phyloP scores from a whole-genome alignment of 257 asterid species.

The Jacaranda mimosifolia region DNA sequence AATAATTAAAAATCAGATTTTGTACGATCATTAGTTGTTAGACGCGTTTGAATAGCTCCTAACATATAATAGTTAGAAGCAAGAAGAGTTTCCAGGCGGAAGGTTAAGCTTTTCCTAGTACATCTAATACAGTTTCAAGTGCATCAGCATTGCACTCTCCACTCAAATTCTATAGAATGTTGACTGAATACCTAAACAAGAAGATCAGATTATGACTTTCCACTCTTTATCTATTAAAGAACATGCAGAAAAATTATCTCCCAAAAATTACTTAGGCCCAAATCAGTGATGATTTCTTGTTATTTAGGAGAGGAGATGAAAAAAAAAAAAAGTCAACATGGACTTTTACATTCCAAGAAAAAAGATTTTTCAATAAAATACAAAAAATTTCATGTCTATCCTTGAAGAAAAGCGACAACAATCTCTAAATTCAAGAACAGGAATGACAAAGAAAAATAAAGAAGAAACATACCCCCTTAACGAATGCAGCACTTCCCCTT shows the following conservation, averaged over 20 bases:
- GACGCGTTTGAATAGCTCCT: conserved; percentile 12
- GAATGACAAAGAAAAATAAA: not conserved
- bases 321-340: not conserved
- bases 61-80: not conserved
- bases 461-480: conserved; percentile 29
- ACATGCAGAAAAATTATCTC: not conserved
- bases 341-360: not conserved
- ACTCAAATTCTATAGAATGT: conserved; percentile 28
- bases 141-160: conserved; percentile 21
- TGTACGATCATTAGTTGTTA: not conserved
- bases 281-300: not conserved
- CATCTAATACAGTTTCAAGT: conserved; percentile 8
- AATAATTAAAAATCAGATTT: not conserved
- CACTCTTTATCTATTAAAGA: not conserved
- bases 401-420: not conserved
- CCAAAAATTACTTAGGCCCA: not conserved
- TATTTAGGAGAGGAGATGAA: not conserved
- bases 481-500: not conserved
- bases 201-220: not conserved
- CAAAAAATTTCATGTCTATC: not conserved
- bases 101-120: not conserved
- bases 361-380: not conserved
- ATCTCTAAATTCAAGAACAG: not conserved
- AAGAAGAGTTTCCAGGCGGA: not conserved
- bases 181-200: conserved; percentile 11